phyloP scores from a whole-genome alignment of 2,329 filamentous ascomycete species.

The Blastomyces percursus region DNA sequence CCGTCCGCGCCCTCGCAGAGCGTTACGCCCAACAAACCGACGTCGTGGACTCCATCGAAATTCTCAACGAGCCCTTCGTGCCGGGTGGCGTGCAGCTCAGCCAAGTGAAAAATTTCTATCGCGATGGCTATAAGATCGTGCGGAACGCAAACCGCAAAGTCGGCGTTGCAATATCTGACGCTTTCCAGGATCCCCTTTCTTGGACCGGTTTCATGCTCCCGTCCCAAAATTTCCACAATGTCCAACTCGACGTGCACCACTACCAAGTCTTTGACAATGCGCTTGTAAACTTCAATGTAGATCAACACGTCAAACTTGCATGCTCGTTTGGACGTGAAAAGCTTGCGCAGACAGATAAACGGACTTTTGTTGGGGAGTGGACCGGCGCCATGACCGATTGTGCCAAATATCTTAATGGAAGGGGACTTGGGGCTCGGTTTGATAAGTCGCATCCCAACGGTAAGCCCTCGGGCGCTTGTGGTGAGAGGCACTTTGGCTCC shows the following conservation, averaged over 20 bases:
- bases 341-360: slow-evolving; percentile 47
- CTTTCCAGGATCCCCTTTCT: slow-evolving; percentile 35
- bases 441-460: slow-evolving; percentile 42
- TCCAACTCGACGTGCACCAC: slow-evolving; percentile 57
- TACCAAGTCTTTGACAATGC: slow-evolving; percentile 52
- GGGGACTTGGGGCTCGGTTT: slow-evolving; percentile 49
- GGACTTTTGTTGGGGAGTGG: slow-evolving; percentile 60
- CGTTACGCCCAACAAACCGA: slow-evolving; percentile 50
- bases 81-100: slow-evolving; percentile 33
- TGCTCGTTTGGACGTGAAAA: slow-evolving; percentile 45
- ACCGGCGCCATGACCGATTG: slow-evolving; percentile 55
- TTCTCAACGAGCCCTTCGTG: slow-evolving; percentile 35
- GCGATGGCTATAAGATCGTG: slow-evolving; percentile 41
- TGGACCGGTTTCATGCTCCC: slow-evolving; percentile 53
- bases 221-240: slow-evolving; percentile 34
- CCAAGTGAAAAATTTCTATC: slow-evolving; percentile 43
- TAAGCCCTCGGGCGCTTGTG: slow-evolving; percentile 44
- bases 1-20: slow-evolving; percentile 46
- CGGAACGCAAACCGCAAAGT: slow-evolving; percentile 35
- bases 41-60: slow-evolving; percentile 44
- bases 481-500: slow-evolving; percentile 37
- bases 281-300: slow-evolving; percentile 40
- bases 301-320: slow-evolving; percentile 45
- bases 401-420: slow-evolving; percentile 45
- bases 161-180: slow-evolving; percentile 46